Percentiles rank a stretch among this genome's conserved stretches.
phyloP scores from a whole-genome alignment of 2,329 filamentous ascomycete genomes.

The Alternaria incomplexa region DNA sequence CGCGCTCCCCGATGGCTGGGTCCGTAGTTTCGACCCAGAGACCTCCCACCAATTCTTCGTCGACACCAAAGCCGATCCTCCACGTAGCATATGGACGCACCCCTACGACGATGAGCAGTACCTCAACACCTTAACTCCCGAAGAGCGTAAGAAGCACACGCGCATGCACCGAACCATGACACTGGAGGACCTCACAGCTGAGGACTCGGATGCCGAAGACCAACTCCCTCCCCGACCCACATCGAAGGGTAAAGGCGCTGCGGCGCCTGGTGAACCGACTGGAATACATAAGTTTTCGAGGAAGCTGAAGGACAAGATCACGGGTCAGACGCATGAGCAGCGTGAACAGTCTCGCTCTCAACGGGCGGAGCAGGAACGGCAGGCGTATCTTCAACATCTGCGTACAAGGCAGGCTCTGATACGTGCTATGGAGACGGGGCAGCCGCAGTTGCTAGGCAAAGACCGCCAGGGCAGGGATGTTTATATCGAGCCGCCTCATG shows the following conservation, averaged over 20 bases:
- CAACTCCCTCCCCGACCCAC: constrained; percentile 18
- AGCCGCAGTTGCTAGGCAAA: constrained; percentile 62
- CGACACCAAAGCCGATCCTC: constrained; percentile 61
- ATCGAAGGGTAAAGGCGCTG: constrained; percentile 5
- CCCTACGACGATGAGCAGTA: constrained; percentile 66
- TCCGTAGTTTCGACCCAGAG: constrained; percentile 61
- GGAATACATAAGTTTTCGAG: constrained; percentile 58
- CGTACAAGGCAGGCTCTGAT: constrained; percentile 59
- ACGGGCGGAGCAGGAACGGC: constrained; percentile 58
- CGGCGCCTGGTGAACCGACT: constrained; percentile 28
- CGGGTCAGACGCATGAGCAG: constrained; percentile 62
- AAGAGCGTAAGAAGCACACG: constrained; percentile 58
- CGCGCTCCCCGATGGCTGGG: constrained; percentile 62
- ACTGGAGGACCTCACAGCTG: constrained; percentile 56
- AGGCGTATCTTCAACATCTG: constrained; percentile 61
- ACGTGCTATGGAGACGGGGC: constrained; percentile 59
- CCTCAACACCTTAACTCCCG: constrained; percentile 54
- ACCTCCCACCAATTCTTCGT: constrained; percentile 68
- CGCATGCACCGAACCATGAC: constrained; percentile 46
- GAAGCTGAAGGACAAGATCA: constrained; percentile 66
- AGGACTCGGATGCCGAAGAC: constrained; percentile 41
- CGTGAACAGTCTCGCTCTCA: constrained; percentile 55
- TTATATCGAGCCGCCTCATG: constrained; percentile 63
- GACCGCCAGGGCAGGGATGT: constrained; percentile 61
- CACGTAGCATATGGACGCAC: constrained; percentile 66